Percentiles rank a stretch among this genome's conserved stretches.
Conservation (phyloP, 768 basidiomycete genomes). For the Crepidotus variabilis region DNA sequence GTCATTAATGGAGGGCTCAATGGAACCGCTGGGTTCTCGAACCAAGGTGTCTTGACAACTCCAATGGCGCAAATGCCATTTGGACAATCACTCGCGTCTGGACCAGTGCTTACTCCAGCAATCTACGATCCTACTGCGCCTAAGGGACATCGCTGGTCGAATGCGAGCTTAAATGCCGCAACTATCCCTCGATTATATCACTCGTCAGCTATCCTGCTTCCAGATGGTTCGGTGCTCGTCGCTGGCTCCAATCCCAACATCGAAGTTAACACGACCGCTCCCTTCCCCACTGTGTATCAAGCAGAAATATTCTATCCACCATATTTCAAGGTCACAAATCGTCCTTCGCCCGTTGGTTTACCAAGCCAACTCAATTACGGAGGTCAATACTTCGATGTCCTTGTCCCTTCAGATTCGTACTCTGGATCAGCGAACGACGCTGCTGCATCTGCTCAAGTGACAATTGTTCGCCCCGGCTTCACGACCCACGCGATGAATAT, state of each 20-base stretch:
- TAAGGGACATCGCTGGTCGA: slow-evolving; percentile 72
- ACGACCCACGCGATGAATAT: slow-evolving; percentile 87
- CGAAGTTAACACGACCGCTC: slow-evolving; percentile 62
- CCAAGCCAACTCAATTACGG: slow-evolving; percentile 83
- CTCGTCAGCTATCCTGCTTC: slow-evolving; percentile 84
- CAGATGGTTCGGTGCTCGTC: slow-evolving; percentile 81
- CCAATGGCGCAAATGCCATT: slow-evolving; percentile 56
- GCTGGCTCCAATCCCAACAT: slow-evolving; percentile 94
- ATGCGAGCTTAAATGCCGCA: slow-evolving; percentile 54
- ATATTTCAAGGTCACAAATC: slow-evolving; percentile 69
- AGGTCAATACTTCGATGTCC: slow-evolving; percentile 74
- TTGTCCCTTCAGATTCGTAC: slow-evolving; percentile 63
- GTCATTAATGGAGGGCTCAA: slow-evolving; percentile 80
- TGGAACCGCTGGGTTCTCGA: slow-evolving; percentile 87
- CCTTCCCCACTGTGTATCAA: slow-evolving; percentile 74
- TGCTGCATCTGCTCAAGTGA: slow-evolving; percentile 71
- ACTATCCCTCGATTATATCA: slow-evolving; percentile 85
- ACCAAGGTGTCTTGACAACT: slow-evolving; percentile 45
- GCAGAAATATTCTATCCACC: slow-evolving; percentile 90
- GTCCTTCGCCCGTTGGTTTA: slow-evolving; percentile 67
- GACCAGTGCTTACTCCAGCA: slow-evolving; percentile 74
- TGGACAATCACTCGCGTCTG: slow-evolving; percentile 72
- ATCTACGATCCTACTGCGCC: slow-evolving; percentile 79
- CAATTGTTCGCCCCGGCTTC: slow-evolving; percentile 80
- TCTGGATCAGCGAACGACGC: slow-evolving; percentile 64